phyloP scores from a whole-genome alignment of 2,329 filamentous ascomycete genomes.

The Cyphellophora europaea region DNA sequence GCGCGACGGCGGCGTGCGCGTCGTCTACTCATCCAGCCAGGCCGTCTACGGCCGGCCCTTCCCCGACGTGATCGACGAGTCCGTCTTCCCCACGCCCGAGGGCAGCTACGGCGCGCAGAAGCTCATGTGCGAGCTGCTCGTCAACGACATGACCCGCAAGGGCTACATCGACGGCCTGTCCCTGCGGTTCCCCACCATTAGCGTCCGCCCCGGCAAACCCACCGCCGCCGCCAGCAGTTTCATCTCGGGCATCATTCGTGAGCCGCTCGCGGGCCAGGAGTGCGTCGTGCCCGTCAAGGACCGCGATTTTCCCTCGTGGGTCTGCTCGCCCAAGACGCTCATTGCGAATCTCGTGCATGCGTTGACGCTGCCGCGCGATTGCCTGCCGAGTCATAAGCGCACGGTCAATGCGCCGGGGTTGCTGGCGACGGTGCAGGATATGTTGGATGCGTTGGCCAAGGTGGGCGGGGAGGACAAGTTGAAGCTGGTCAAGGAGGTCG shows the following conservation, averaged over 20 bases:
- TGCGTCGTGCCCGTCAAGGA: constrained; percentile 44
- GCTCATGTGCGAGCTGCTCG: constrained; percentile 50
- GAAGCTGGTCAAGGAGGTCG: constrained; percentile 41
- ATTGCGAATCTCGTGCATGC: constrained; percentile 44
- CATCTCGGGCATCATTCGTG: constrained; percentile 54
- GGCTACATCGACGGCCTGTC: constrained; percentile 49
- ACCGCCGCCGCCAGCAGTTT: constrained; percentile 56
- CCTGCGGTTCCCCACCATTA: constrained; percentile 53
- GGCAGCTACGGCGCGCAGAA: constrained; percentile 57
- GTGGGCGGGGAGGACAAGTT: constrained; percentile 46
- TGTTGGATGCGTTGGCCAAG: constrained; percentile 46
- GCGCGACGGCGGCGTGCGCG: constrained; percentile 43
- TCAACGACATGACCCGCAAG: constrained; percentile 55
- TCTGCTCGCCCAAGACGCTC: constrained; percentile 45
- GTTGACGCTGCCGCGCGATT: constrained; percentile 33
- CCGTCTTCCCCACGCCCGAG: constrained; percentile 48
- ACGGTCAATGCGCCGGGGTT: constrained; percentile 50
- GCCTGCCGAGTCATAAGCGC: constrained; percentile 35
- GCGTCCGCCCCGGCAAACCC: constrained; percentile 51
- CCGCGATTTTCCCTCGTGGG: constrained; percentile 42
- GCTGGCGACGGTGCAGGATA: constrained; percentile 44
- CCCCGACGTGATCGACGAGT: constrained; percentile 42
- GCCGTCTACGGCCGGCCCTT: constrained; percentile 54
- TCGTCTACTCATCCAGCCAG: constrained; percentile 54
- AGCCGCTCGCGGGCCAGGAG: constrained; percentile 48